phyloP scores from a whole-genome alignment of 1,139 yeast species.

The Spencermartinsiella ligniputridi region DNA sequence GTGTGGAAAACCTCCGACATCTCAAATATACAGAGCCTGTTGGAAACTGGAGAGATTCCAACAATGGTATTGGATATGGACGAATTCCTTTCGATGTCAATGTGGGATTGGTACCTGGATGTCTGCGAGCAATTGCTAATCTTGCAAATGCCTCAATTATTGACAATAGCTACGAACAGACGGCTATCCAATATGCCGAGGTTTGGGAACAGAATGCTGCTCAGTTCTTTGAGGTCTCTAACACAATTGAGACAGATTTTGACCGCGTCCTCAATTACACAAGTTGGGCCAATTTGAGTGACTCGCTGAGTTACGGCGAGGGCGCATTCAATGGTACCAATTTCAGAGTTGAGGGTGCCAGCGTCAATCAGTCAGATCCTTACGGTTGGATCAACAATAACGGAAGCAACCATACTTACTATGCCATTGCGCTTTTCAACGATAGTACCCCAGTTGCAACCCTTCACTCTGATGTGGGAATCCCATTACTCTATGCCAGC shows the following conservation, averaged over 20 bases:
- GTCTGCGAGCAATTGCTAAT: conserved; percentile 11
- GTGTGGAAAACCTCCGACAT: conserved; percentile 10
- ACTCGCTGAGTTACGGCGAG: conserved; percentile 7
- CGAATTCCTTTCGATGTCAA: conserved; percentile 13
- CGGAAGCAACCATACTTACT: conserved; percentile 8
- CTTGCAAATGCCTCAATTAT: conserved; percentile 9
- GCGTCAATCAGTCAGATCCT: neutral
- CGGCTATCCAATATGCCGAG: conserved; percentile 9
- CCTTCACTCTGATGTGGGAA: conserved; percentile 11
- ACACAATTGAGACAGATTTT: neutral
- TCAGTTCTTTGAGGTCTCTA: conserved; percentile 6
- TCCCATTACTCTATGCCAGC: conserved; percentile 11
- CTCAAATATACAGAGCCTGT: conserved; percentile 9
- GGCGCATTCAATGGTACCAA: conserved; percentile 11
- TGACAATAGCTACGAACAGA: conserved; percentile 4
- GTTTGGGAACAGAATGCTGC: conserved; percentile 12
- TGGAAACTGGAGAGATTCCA: conserved; percentile 15
- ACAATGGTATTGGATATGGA: conserved; percentile 13
- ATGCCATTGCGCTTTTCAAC: conserved; percentile 12
- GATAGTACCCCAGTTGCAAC: conserved; percentile 11
- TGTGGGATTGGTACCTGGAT: conserved; percentile 13
- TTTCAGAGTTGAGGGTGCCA: conserved; percentile 6
- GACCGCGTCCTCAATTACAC: conserved; percentile 7
- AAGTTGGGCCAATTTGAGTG: conserved; percentile 8
- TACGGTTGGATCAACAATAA: conserved; percentile 9